Evolutionary conservation across 108 stramenopile species (phyloP).

Genomic region (Schizochytrium sp.): DNA sequence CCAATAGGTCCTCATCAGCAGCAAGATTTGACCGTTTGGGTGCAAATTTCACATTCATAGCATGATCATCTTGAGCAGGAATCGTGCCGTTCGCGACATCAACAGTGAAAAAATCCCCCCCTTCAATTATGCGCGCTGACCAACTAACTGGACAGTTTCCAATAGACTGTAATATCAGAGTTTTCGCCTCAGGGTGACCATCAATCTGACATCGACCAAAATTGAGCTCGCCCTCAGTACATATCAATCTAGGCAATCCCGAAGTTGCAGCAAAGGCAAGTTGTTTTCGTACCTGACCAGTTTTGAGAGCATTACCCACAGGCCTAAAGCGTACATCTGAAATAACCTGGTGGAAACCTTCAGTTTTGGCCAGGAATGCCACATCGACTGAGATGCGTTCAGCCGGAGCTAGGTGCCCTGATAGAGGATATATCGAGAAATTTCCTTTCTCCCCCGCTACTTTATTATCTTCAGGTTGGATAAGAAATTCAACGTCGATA

Average conservation of each 20-base stretch:
- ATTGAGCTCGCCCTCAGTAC: background rate
- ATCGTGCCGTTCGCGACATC: background rate
- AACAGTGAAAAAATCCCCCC: background rate
- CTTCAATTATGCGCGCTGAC: background rate
- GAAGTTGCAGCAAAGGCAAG: background rate
- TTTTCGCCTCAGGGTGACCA: background rate
- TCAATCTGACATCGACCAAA: slow-evolving; percentile 35
- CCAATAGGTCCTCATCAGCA: background rate
- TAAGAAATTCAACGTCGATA: background rate
- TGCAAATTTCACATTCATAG: background rate
- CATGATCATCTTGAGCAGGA: background rate
- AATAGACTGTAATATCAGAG: background rate
- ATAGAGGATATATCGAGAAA: background rate
- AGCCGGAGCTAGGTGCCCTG: background rate
- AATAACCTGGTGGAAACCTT: background rate
- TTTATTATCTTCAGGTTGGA: background rate
- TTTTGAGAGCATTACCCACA: background rate
- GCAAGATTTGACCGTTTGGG: background rate
- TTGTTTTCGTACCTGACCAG: background rate
- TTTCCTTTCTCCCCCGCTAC: background rate
- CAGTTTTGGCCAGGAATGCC: background rate
- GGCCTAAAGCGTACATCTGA: slow-evolving; percentile 16
- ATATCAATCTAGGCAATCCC: background rate
- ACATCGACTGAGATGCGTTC: slow-evolving; percentile 30
- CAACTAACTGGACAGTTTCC: slow-evolving; percentile 55